Evolutionary conservation across 2,329 filamentous ascomycete species (phyloP).

Genomic region (Neopestalotiopsis sp.): DNA sequence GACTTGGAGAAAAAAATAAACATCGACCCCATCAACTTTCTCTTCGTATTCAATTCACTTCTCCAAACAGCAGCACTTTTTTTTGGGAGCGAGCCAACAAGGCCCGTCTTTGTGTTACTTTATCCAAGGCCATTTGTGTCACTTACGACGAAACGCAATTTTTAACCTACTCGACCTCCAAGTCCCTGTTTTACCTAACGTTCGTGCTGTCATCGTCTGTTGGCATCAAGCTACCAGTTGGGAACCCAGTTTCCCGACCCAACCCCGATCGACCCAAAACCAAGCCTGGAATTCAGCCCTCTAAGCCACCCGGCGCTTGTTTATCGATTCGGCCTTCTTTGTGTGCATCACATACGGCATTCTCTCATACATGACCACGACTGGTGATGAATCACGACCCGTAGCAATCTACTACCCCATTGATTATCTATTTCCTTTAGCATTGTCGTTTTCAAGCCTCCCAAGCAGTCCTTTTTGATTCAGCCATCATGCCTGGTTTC

Average conservation of each 20-base stretch:
- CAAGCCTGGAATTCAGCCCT: slow-evolving; percentile 8
- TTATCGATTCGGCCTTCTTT: slow-evolving; percentile 15
- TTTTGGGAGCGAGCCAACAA: background rate
- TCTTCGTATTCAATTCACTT: slow-evolving; percentile 14
- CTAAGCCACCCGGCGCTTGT: slow-evolving; percentile 8
- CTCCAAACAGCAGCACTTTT: background rate
- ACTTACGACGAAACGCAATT: background rate
- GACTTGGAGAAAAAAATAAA: slow-evolving; percentile 12
- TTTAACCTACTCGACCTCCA: background rate
- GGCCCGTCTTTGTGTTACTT: background rate
- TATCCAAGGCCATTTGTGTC: background rate
- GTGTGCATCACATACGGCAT: slow-evolving; percentile 11
- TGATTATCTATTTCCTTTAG: background rate
- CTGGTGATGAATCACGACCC: slow-evolving; percentile 19
- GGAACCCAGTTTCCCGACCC: background rate
- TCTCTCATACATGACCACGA: slow-evolving; percentile 10
- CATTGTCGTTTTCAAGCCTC: background rate
- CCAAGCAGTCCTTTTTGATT: background rate
- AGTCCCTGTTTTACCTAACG: background rate
- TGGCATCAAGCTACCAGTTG: background rate
- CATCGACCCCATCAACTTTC: background rate
- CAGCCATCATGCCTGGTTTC: slow-evolving; percentile 77
- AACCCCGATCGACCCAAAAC: background rate
- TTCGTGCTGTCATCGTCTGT: background rate
- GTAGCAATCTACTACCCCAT: slow-evolving; percentile 3